A percentile compares a stretch with the other conserved stretches of the same genome.
Evolutionary conservation across 2,329 filamentous ascomycete genomes (phyloP).

Genomic region (Sphaceloma murrayae): DNA sequence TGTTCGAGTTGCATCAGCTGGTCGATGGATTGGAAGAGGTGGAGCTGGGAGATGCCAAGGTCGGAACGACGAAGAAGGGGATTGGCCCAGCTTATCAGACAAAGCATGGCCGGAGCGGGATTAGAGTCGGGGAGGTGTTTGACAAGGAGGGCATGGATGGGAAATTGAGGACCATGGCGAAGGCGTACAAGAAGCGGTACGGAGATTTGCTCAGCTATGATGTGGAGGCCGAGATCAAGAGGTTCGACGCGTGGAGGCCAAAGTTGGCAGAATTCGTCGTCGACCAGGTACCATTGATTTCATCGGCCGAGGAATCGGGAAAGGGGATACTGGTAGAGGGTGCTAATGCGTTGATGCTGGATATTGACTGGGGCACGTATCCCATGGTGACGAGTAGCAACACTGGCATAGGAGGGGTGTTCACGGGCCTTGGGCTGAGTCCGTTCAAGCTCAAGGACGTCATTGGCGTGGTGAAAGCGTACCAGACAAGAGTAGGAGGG

Average conservation of each 20-base stretch:
- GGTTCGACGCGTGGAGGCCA: slow-evolving; percentile 50
- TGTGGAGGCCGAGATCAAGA: slow-evolving; percentile 57
- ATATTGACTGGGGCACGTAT: slow-evolving; percentile 54
- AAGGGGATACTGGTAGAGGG: slow-evolving; percentile 59
- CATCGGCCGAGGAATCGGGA: slow-evolving; percentile 49
- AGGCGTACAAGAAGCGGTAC: slow-evolving; percentile 58
- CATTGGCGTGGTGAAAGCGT: slow-evolving; percentile 59
- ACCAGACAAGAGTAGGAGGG: slow-evolving; percentile 48
- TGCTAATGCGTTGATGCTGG: slow-evolving; percentile 58
- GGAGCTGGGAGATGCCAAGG: slow-evolving; percentile 41
- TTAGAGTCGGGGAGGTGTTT: slow-evolving; percentile 59
- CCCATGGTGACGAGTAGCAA: slow-evolving; percentile 53
- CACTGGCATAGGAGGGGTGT: slow-evolving; percentile 51
- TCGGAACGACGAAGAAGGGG: slow-evolving; percentile 43
- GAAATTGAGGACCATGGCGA: slow-evolving; percentile 53
- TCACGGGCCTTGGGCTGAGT: slow-evolving; percentile 53
- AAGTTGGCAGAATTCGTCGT: slow-evolving; percentile 53
- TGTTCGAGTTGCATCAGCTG: slow-evolving; percentile 55
- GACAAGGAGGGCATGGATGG: slow-evolving; percentile 55
- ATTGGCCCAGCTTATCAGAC: slow-evolving; percentile 51
- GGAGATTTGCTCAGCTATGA: slow-evolving; percentile 59
- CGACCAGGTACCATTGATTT: slow-evolving; percentile 58
- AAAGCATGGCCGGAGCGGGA: slow-evolving; percentile 56
- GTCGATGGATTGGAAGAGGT: slow-evolving; percentile 58
- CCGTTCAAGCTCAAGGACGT: slow-evolving; percentile 52